Percentiles rank a stretch among this genome's conserved stretches.
Conservation (phyloP, 1,284 basidiomycete genomes). For the Microbotryomycetes sp. region DNA sequence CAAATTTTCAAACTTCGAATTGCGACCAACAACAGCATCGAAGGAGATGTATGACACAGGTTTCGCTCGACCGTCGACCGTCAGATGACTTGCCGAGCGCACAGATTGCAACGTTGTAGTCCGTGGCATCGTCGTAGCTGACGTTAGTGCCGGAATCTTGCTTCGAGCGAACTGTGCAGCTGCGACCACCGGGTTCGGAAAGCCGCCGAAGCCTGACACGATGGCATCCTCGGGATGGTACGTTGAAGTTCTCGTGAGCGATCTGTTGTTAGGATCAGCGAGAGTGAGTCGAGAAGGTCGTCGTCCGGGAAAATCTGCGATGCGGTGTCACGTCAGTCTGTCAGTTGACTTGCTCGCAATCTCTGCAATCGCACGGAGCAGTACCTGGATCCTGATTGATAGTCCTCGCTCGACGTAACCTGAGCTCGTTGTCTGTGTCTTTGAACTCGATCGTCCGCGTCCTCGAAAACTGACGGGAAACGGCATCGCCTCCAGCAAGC, state of each 20-base stretch:
- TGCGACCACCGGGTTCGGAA: slow-evolving; percentile 67
- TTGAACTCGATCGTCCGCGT: slow-evolving; percentile 56
- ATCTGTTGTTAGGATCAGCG: slow-evolving; percentile 11
- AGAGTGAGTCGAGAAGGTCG: slow-evolving; percentile 26
- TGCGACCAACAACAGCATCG: slow-evolving; percentile 72
- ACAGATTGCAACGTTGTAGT: slow-evolving; percentile 56
- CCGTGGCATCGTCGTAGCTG: slow-evolving; percentile 56
- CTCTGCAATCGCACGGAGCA: neutral
- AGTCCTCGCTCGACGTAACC: slow-evolving; percentile 12
- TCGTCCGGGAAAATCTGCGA: slow-evolving; percentile 20
- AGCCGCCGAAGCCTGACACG: slow-evolving; percentile 67
- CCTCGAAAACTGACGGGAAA: slow-evolving; percentile 46
- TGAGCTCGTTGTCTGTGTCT: slow-evolving; percentile 34
- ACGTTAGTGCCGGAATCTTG: slow-evolving; percentile 7
- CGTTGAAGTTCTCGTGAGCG: slow-evolving; percentile 27
- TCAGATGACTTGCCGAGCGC: slow-evolving; percentile 31
- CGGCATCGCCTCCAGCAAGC: neutral
- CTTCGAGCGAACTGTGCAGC: slow-evolving; percentile 50
- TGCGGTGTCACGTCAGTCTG: neutral
- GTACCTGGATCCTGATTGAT: slow-evolving; percentile 11
- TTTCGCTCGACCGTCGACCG: slow-evolving; percentile 33
- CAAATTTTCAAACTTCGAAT: slow-evolving; percentile 76
- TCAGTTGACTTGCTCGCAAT: neutral
- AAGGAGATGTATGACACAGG: slow-evolving; percentile 78
- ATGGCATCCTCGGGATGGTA: slow-evolving; percentile 42